Evolutionary conservation across 2,329 filamentous ascomycete species (phyloP), one percentile per base, ranked within the genome.

Genomic region (Raffaelea albimanens): DNA sequence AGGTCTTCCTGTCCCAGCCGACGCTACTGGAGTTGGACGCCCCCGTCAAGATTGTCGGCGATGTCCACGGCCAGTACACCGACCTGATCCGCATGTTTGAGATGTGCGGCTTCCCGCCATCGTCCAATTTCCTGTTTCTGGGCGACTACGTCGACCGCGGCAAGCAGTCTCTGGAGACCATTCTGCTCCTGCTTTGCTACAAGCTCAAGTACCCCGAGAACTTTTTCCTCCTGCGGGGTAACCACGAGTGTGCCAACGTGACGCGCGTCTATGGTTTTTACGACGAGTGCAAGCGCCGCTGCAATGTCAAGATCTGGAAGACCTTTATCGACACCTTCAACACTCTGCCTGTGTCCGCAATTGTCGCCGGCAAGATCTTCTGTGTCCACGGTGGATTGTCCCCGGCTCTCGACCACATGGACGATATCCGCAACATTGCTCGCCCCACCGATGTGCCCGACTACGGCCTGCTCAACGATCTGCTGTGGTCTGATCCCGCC

Each of bases 231-330:
- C 73, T 97, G 20, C 83, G 91, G 49, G 91, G 91, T 47, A 97
- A 97, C 61, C 91, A 97, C 66, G 91, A 97, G 65, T 96, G 91
- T 66, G 91, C 91, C 58, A 95, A 95, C 56, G 89, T 97, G 46
- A 97, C 89, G 14, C 80, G 91, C 50, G 88, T 97, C 33, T 96
- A 96, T 65, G 91, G 91, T 2, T 97, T 97, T 67, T 97, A 97
- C 69, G 91, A 97, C 60, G 91, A 97, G 64, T 97, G 91, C 76
- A 97, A 97, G 70, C 79, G 91, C 55, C 79, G 91, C 52, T 95
- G 87, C 71, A 96, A 95, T 62, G 87, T 96, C 63, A 96, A 96
- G 71, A 82, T 95, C 47, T 97, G 91, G 91, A 97, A 97, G 72
- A 94, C 88, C 0, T 97, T 97, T 61, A 83, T 95, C 45, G 91